These are phyloP conservation scores for Penicillium glabrum DNA, from an alignment of 2,329 filamentous ascomycete genomes.

Conservation along the genomic window DNA sequence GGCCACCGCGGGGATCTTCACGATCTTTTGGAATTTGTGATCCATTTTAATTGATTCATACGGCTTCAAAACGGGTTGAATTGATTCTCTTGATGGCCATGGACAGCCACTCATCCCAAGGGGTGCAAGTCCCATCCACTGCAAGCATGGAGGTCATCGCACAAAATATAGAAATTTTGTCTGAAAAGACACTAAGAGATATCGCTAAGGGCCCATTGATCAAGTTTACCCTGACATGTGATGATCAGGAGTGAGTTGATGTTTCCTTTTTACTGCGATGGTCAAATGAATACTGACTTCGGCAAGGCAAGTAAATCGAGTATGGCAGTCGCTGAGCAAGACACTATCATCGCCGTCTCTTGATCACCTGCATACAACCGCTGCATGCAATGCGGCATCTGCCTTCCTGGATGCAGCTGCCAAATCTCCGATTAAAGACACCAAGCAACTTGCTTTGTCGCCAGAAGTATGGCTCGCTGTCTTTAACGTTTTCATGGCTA, in stretches of 20 bases:
- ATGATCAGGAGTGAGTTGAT: slow-evolving; percentile 33
- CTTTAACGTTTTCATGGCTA: slow-evolving; percentile 41
- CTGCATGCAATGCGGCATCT: slow-evolving; percentile 46
- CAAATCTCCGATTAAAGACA: slow-evolving; percentile 29
- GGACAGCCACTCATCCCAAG: slow-evolving; percentile 18
- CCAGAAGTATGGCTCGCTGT: slow-evolving; percentile 39
- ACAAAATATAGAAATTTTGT: slow-evolving; percentile 35
- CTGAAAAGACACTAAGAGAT: slow-evolving; percentile 33
- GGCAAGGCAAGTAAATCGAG: slow-evolving; percentile 30
- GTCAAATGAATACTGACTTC: slow-evolving; percentile 2
- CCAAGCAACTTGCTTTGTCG: slow-evolving; percentile 35
- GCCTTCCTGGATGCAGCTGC: slow-evolving; percentile 43
- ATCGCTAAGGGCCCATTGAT: slow-evolving; percentile 38
- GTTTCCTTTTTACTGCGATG: background rate
- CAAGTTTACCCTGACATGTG: slow-evolving; percentile 31
- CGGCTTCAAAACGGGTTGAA: slow-evolving; percentile 7
- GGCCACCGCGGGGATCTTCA: slow-evolving; percentile 28
- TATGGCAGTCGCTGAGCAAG: slow-evolving; percentile 43
- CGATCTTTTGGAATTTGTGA: slow-evolving; percentile 8
- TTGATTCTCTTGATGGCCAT: slow-evolving; percentile 17
- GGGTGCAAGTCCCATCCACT: slow-evolving; percentile 10
- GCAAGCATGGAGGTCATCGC: slow-evolving; percentile 33
- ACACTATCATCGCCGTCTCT: slow-evolving; percentile 42
- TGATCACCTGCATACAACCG: slow-evolving; percentile 40
- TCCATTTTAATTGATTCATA: background rate